A percentile compares a stretch with the other conserved stretches of the same genome.
Evolutionary conservation across 1,284 basidiomycete species (phyloP).

Genomic region (Trametes pubescens): DNA sequence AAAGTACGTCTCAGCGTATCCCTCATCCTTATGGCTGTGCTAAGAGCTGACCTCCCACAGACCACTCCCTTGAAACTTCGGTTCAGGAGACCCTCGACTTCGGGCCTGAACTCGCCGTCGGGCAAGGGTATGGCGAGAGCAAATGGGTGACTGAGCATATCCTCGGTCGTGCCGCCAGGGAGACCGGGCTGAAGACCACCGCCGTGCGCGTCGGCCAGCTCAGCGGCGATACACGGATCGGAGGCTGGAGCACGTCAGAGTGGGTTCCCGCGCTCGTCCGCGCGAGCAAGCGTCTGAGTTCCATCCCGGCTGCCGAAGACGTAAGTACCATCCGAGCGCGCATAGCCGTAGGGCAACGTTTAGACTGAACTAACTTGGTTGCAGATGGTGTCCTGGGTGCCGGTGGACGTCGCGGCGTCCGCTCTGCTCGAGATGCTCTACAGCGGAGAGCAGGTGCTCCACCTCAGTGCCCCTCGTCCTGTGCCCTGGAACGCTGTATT

Average conservation of each 20-base stretch:
- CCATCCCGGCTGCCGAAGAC: slow-evolving; percentile 25
- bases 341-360: background rate
- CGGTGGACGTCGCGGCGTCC: slow-evolving; percentile 35
- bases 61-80: slow-evolving; percentile 9
- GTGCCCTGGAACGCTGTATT: slow-evolving; percentile 37
- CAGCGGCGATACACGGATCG: slow-evolving; percentile 28
- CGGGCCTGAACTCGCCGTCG: slow-evolving; percentile 23
- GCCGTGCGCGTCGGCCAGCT: slow-evolving; percentile 34
- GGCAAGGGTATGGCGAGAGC: slow-evolving; percentile 33
- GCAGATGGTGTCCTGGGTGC: slow-evolving; percentile 34
- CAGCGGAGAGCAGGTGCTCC: slow-evolving; percentile 18
- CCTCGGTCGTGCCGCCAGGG: slow-evolving; percentile 15
- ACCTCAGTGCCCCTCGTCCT: slow-evolving; percentile 38
- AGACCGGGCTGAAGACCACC: slow-evolving; percentile 24
- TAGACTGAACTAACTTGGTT: background rate
- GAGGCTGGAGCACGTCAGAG: slow-evolving; percentile 34
- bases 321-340: slow-evolving; percentile 9
- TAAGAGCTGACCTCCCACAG: slow-evolving; percentile 1
- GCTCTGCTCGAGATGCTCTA: slow-evolving; percentile 35
- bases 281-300: slow-evolving; percentile 22
- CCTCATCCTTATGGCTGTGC: slow-evolving; percentile 26
- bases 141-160: slow-evolving; percentile 36
- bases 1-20: slow-evolving; percentile 17
- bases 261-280: slow-evolving; percentile 32
- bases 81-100: slow-evolving; percentile 21